A percentile compares a stretch with the other conserved stretches of the same genome.
These are phyloP conservation scores for Xylariaceae sp. DNA, from an alignment of 2,329 filamentous ascomycete species.

Conservation along the genomic window DNA sequence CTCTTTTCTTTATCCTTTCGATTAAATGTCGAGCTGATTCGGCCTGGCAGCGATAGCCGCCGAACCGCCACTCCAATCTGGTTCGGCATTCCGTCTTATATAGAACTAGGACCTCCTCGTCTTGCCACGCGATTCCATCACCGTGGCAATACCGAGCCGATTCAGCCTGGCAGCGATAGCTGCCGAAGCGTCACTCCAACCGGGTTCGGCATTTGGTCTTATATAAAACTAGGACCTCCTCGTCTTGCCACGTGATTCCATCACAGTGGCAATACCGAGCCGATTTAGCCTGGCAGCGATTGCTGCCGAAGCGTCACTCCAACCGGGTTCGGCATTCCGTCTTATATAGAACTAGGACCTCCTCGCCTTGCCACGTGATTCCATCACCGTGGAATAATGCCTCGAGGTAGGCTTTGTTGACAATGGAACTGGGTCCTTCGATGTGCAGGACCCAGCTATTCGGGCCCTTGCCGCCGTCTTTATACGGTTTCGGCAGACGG, in stretches of 20 bases:
- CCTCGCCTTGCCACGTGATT: slow-evolving; percentile 48
- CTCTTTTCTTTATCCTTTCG: slow-evolving; percentile 13
- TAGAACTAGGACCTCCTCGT: slow-evolving; percentile 41
- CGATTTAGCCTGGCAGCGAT: slow-evolving; percentile 51
- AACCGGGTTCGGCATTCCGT: slow-evolving; percentile 30
- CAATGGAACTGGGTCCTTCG: slow-evolving; percentile 41
- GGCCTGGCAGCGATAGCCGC: slow-evolving; percentile 52
- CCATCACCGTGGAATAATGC: slow-evolving; percentile 38
- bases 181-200: slow-evolving; percentile 52
- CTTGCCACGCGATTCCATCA: slow-evolving; percentile 43
- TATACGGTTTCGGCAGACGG: slow-evolving; percentile 48
- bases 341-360: slow-evolving; percentile 33
- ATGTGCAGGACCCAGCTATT: slow-evolving; percentile 49
- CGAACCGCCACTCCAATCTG: slow-evolving; percentile 50
- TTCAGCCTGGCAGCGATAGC: slow-evolving; percentile 52
- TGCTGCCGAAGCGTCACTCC: slow-evolving; percentile 54
- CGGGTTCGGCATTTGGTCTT: slow-evolving; percentile 24
- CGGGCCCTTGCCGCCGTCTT: slow-evolving; percentile 34
- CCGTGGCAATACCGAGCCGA: slow-evolving; percentile 37
- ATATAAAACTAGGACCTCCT: slow-evolving; percentile 37
- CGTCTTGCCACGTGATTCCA: slow-evolving; percentile 45
- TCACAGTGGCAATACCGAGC: slow-evolving; percentile 35
- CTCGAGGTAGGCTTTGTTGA: slow-evolving; percentile 40
- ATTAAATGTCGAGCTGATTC: slow-evolving; percentile 38
- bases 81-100: slow-evolving; percentile 14